A percentile compares a stretch with the other conserved stretches of the same genome.
Conservation (phyloP, 1,284 basidiomycete genomes). For the Entoloma clypeatum region DNA sequence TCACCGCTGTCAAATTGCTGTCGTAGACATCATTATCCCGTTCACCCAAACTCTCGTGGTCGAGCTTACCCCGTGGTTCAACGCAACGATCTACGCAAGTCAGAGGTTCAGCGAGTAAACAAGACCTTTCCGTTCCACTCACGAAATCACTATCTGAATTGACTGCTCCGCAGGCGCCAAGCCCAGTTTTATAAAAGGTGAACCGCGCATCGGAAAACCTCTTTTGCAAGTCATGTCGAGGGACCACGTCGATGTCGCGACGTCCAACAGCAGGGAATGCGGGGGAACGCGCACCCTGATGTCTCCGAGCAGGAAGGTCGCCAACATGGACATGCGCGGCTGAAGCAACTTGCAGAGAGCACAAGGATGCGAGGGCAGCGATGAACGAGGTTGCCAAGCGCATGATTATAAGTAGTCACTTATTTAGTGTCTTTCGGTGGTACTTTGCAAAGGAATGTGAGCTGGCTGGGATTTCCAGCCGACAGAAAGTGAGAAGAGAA, state of each 20-base stretch:
- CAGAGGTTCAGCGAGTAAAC: background rate
- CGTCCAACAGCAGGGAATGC: constrained; percentile 6
- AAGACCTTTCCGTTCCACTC: constrained; percentile 15
- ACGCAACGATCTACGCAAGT: constrained; percentile 40
- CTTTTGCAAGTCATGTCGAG: constrained; percentile 24
- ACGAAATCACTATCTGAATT: constrained; percentile 33
- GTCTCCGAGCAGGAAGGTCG: constrained; percentile 10
- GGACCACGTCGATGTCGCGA: constrained; percentile 5
- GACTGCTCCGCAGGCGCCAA: constrained; percentile 41
- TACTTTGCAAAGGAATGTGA: constrained; percentile 16
- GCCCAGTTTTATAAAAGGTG: constrained; percentile 54
- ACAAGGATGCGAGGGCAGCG: constrained; percentile 16
- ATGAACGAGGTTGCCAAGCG: constrained; percentile 15
- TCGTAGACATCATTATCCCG: constrained; percentile 7
- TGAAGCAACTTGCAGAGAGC: constrained; percentile 13
- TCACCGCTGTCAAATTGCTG: constrained; percentile 52
- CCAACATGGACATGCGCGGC: constrained; percentile 13
- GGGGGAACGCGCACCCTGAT: constrained; percentile 11
- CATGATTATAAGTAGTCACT: constrained; percentile 16
- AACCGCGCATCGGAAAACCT: constrained; percentile 32
- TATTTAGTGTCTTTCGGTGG: constrained; percentile 4
- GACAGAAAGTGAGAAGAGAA: background rate
- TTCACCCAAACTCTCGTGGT: constrained; percentile 1
- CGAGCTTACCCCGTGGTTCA: constrained; percentile 36
- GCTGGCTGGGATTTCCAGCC: constrained; percentile 8